phyloP scores from a whole-genome alignment of 2,329 filamentous ascomycete species.

The Blumeria graminis region DNA sequence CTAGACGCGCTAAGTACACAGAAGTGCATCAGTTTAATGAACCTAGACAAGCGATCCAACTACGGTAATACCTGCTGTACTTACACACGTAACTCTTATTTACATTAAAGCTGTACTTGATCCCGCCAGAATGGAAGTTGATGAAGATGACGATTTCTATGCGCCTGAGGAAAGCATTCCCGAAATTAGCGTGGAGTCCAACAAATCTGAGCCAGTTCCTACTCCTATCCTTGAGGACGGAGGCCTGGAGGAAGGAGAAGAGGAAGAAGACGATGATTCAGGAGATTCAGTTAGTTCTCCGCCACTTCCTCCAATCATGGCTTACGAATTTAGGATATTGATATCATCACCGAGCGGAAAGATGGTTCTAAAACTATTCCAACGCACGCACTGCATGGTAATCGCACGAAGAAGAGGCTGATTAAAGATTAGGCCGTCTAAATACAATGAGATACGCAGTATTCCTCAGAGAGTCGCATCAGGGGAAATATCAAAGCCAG shows the following conservation, averaged over 20 bases:
- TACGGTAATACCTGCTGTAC: too few relatives aligned
- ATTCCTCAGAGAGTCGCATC: constrained; percentile 35
- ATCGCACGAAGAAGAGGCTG: constrained; percentile 2
- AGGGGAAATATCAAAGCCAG: constrained; percentile 24
- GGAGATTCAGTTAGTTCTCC: constrained; percentile 23
- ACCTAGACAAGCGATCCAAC: too few relatives aligned
- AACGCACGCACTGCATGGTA: constrained; percentile 21
- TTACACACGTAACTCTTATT: too few relatives aligned
- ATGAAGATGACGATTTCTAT: constrained; percentile 45
- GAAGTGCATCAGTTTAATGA: too few relatives aligned
- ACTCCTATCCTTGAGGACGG: constrained; percentile 19
- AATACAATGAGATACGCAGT: constrained; percentile 40
- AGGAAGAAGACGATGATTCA: constrained; percentile 34
- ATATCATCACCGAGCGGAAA: constrained; percentile 43
- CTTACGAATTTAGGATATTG: constrained; percentile 27
- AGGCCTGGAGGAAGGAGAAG: constrained; percentile 38
- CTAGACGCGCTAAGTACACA: too few relatives aligned
- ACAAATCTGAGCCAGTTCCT: background rate
- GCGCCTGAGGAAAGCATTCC: constrained; percentile 29
- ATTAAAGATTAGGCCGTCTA: constrained; percentile 24
- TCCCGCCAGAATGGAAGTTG: constrained; percentile 30
- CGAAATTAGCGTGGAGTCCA: constrained; percentile 5
- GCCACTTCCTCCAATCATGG: too few relatives aligned
- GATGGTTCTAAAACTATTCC: constrained; percentile 36
- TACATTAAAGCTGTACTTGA: too few relatives aligned